Conservation (phyloP, 2,329 filamentous ascomycete species). For the Hyphodiscus sp. region DNA sequence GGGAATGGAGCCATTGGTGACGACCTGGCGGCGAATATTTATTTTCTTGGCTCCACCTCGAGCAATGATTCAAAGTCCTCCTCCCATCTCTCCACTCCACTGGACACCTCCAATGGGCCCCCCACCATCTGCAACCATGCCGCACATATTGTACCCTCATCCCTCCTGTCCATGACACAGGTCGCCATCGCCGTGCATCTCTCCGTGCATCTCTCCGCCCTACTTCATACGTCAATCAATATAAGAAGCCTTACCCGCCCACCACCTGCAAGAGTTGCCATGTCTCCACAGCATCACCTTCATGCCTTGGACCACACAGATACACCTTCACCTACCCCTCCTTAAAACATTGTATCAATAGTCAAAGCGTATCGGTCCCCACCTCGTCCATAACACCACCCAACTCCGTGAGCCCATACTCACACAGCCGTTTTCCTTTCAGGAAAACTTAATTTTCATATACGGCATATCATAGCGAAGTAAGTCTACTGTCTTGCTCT, state of each 20-base stretch:
- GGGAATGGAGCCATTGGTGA: neutral
- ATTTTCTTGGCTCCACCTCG: neutral
- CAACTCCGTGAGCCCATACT: neutral
- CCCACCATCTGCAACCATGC: neutral
- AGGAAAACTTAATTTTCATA: neutral
- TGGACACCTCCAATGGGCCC: neutral
- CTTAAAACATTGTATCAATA: neutral
- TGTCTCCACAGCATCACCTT: neutral
- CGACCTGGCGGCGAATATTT: neutral
- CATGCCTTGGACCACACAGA: neutral
- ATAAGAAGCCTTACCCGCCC: neutral
- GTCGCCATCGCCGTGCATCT: neutral
- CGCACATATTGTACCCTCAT: neutral
- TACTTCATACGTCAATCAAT: neutral
- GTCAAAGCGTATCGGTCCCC: neutral
- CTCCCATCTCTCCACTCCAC: neutral
- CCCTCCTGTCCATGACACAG: neutral
- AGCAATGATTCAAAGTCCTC: neutral
- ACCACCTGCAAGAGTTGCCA: neutral
- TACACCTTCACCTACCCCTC: neutral
- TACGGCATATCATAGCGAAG: neutral
- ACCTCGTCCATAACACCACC: neutral
- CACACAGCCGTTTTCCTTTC: neutral
- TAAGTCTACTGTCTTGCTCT: neutral
- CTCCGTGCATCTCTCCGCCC: neutral